These are phyloP conservation scores for Papilionanthe hybrid DNA, from an alignment of 116 monocot species.

Conservation along the genomic window DNA sequence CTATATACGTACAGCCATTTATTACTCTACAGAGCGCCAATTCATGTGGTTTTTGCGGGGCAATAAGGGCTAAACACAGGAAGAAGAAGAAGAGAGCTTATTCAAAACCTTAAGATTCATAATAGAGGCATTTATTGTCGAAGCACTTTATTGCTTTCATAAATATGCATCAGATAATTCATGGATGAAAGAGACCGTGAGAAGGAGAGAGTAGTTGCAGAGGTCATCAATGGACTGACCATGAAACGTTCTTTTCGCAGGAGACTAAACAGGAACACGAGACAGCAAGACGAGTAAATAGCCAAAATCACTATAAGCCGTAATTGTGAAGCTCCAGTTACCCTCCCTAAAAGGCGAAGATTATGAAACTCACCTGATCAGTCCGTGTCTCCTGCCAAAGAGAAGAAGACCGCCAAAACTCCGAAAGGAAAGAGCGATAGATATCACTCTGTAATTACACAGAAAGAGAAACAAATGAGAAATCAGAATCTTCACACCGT, in stretches of 20 bases:
- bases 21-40: too few relatives aligned
- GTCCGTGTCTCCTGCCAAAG: too few relatives aligned
- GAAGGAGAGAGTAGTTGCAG: neutral
- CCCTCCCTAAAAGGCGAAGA: neutral
- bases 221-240: neutral
- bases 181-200: neutral
- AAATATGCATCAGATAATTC: neutral
- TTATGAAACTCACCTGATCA: neutral
- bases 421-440: too few relatives aligned
- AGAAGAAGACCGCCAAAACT: too few relatives aligned
- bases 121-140: neutral
- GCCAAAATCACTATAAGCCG: too few relatives aligned
- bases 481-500: too few relatives aligned
- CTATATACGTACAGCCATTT: too few relatives aligned
- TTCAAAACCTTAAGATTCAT: neutral
- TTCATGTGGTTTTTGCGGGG: too few relatives aligned
- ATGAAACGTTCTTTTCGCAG: neutral
- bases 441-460: too few relatives aligned
- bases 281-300: neutral
- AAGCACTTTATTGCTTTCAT: slow-evolving; percentile 4
- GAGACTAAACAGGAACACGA: neutral
- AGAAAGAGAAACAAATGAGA: too few relatives aligned
- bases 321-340: neutral
- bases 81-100: neutral
- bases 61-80: too few relatives aligned